Evolutionary conservation across 2,329 filamentous ascomycete species (phyloP).

Genomic region (Rutstroemia sp.): DNA sequence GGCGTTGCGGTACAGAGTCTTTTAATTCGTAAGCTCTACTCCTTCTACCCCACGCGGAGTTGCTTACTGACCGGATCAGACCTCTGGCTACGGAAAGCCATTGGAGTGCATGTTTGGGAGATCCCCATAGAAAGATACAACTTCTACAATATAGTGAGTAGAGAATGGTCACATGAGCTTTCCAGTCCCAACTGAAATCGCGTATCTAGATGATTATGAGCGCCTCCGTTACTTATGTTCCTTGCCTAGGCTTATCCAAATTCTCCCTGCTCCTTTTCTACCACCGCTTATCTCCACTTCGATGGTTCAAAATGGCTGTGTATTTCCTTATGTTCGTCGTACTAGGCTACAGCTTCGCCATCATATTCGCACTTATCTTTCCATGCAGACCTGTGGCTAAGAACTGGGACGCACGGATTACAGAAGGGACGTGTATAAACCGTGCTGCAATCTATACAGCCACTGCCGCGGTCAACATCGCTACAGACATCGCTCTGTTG

Average conservation of each 20-base stretch:
- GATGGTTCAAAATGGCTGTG: background rate
- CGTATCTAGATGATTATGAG: background rate
- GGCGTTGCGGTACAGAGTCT: background rate
- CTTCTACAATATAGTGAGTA: background rate
- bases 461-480: background rate
- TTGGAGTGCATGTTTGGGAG: slow-evolving; percentile 1
- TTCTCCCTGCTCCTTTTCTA: slow-evolving; percentile 5
- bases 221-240: background rate
- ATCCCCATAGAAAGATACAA: background rate
- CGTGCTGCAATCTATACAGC: background rate
- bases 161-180: background rate
- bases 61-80: background rate
- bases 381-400: background rate
- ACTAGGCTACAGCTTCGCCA: background rate
- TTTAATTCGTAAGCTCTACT: background rate
- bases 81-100: background rate
- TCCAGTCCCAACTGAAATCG: background rate
- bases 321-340: slow-evolving; percentile 2
- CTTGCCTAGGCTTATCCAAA: slow-evolving; percentile 3
- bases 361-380: slow-evolving; percentile 1
- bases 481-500: background rate
- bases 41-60: background rate
- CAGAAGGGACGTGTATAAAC: background rate
- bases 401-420: background rate
- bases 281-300: background rate